phyloP scores from a whole-genome alignment of 768 basidiomycete genomes.

The Wakefieldia striispora region DNA sequence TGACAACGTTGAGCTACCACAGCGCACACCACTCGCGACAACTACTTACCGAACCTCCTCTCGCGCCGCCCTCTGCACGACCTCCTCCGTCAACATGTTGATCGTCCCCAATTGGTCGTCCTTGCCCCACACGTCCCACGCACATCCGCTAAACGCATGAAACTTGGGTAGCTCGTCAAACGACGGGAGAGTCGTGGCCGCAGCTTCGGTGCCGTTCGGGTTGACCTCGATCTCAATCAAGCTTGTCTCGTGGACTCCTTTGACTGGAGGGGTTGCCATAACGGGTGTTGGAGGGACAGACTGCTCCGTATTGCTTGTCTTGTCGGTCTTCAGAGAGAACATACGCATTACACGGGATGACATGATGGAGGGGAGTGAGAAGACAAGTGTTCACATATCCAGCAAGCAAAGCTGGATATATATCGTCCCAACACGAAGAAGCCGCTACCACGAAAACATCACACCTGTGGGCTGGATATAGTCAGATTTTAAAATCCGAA shows the following conservation, averaged over 20 bases:
- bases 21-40: not conserved
- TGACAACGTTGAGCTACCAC: not conserved
- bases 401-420: not conserved
- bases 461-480: constrained; percentile 5
- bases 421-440: not conserved
- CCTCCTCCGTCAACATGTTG: constrained; percentile 59
- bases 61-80: constrained; percentile 55
- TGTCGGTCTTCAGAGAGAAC: constrained; percentile 11
- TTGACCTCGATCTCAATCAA: too few species aligned
- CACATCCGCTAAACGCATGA: constrained; percentile 51
- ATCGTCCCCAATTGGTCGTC: constrained; percentile 67
- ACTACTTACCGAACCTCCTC: constrained; percentile 56
- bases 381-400: not conserved
- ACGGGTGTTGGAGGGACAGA: not conserved
- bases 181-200: constrained; percentile 27
- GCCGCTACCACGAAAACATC: not conserved
- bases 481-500: constrained; percentile 10
- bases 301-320: not conserved
- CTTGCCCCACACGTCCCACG: constrained; percentile 67
- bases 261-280: not conserved
- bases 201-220: constrained; percentile 5
- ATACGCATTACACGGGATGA: constrained; percentile 10
- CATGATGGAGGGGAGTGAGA: constrained; percentile 12
- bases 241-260: not conserved
- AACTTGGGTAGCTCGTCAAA: constrained; percentile 50